phyloP scores from a whole-genome alignment of 2,329 filamentous ascomycete genomes.

The Pseudogymnoascus sp. region DNA sequence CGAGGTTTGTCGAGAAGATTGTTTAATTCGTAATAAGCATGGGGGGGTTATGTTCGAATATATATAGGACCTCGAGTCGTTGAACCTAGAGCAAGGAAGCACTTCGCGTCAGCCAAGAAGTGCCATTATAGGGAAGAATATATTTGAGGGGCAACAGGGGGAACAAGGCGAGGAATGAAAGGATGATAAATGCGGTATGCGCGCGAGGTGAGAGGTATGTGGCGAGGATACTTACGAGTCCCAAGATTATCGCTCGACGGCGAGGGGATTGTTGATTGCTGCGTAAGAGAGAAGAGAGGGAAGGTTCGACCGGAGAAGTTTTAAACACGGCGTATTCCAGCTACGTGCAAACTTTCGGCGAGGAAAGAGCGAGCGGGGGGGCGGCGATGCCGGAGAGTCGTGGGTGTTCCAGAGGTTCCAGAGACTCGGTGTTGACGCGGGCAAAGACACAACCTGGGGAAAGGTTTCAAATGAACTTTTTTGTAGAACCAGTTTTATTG shows the following conservation, averaged over 20 bases:
- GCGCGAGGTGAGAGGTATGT: conserved; percentile 8
- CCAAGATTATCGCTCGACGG: neutral
- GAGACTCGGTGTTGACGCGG: conserved; percentile 2
- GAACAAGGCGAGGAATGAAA: conserved; percentile 1
- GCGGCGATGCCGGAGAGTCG: neutral
- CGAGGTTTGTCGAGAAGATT: conserved; percentile 16
- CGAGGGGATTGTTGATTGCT: neutral
- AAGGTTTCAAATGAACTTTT: conserved; percentile 23
- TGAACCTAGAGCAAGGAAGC: conserved; percentile 15
- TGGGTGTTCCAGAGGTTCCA: neutral
- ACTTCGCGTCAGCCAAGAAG: conserved; percentile 5
- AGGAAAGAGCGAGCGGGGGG: conserved; percentile 10
- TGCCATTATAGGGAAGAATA: conserved; percentile 5
- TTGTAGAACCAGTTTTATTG: conserved; percentile 20
- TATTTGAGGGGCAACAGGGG: neutral
- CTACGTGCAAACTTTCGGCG: conserved; percentile 18
- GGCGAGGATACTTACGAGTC: conserved; percentile 4
- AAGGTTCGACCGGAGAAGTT: conserved; percentile 12
- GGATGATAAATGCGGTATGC: neutral
- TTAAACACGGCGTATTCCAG: conserved; percentile 25
- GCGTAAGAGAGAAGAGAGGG: neutral
- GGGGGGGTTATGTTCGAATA: conserved; percentile 14
- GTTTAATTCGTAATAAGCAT: conserved; percentile 19
- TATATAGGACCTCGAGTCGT: conserved; percentile 17
- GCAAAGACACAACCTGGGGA: conserved; percentile 12